phyloP scores from a whole-genome alignment of 2,329 filamentous ascomycete genomes.

The Fusarium armeniacum region DNA sequence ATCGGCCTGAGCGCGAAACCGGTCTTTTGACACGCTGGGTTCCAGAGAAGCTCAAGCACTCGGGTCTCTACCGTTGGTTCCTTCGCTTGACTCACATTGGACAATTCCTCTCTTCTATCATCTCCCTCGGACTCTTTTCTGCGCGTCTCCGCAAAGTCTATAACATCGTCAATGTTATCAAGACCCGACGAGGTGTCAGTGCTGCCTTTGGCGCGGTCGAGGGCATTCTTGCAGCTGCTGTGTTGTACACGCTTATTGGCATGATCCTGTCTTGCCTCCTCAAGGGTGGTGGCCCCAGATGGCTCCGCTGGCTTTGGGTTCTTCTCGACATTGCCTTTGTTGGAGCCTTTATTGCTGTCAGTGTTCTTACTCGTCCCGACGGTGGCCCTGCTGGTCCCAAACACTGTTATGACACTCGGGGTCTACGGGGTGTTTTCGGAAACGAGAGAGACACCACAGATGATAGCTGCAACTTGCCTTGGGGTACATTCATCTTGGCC shows the following conservation, averaged over 20 bases:
- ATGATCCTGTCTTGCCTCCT: constrained; percentile 21
- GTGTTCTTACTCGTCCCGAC: constrained; percentile 27
- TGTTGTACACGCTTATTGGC: constrained; percentile 32
- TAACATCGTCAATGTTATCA: constrained; percentile 23
- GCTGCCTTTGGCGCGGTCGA: constrained; percentile 30
- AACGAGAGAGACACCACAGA: background rate
- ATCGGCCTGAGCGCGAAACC: background rate
- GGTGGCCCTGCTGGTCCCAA: constrained; percentile 16
- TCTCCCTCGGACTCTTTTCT: constrained; percentile 38
- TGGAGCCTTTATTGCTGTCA: constrained; percentile 20
- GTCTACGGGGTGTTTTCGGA: background rate
- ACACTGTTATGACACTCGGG: constrained; percentile 11
- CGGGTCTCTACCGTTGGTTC: constrained; percentile 36
- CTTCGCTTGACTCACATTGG: constrained; percentile 32
- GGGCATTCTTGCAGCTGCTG: constrained; percentile 40
- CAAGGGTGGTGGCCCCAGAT: constrained; percentile 25
- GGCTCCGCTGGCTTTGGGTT: constrained; percentile 35
- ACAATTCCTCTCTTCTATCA: constrained; percentile 32
- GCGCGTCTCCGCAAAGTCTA: constrained; percentile 26
- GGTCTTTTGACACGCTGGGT: constrained; percentile 31
- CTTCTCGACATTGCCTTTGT: constrained; percentile 24
- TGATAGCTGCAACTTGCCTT: constrained; percentile 24
- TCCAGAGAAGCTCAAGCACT: constrained; percentile 26
- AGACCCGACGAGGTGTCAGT: constrained; percentile 31
- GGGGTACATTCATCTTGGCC: constrained; percentile 33